These are phyloP conservation scores for Paulownia fortunei DNA, from an alignment of 257 asterid genomes.

Conservation along the genomic window DNA sequence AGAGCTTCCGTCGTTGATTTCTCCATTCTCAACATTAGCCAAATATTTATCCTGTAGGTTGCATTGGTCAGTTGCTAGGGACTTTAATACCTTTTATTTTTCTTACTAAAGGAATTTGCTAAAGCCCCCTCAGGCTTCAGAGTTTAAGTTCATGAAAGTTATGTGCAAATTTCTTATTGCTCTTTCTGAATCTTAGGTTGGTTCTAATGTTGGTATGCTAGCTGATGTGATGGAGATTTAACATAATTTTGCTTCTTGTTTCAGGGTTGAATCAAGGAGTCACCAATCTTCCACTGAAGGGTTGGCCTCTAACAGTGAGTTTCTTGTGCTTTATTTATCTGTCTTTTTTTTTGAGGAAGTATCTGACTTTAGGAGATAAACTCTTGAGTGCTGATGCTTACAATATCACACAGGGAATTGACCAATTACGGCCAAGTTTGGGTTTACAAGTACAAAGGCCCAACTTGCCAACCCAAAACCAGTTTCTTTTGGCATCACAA, in stretches of 20 bases:
- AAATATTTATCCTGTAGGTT: background rate
- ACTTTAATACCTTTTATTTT: conserved; percentile 1
- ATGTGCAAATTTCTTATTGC: background rate
- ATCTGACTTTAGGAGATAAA: background rate
- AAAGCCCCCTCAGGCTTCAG: background rate
- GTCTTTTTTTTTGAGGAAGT: conserved; percentile 18
- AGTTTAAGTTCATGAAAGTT: conserved; percentile 12
- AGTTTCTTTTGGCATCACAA: conserved; percentile 85
- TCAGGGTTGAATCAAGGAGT: conserved; percentile 94
- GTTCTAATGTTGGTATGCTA: background rate
- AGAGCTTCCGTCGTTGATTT: background rate
- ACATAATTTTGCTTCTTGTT: conserved; percentile 29
- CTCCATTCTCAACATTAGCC: background rate
- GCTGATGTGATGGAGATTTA: conserved; percentile 16
- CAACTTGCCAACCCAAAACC: conserved; percentile 78
- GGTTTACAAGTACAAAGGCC: conserved; percentile 97
- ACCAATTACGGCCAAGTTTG: conserved; percentile 83
- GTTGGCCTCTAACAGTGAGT: conserved; percentile 99
- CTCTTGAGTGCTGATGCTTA: conserved; percentile 34
- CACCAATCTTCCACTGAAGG: conserved; percentile 92
- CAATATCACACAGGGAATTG: conserved; percentile 73
- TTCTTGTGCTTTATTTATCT: conserved; percentile 33
- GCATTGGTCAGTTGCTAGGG: background rate
- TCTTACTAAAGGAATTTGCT: background rate
- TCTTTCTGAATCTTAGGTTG: conserved; percentile 14